These are phyloP conservation scores for Spirogloea muscicola DNA, from an alignment of 139 green algal genomes.

Conservation along the genomic window DNA sequence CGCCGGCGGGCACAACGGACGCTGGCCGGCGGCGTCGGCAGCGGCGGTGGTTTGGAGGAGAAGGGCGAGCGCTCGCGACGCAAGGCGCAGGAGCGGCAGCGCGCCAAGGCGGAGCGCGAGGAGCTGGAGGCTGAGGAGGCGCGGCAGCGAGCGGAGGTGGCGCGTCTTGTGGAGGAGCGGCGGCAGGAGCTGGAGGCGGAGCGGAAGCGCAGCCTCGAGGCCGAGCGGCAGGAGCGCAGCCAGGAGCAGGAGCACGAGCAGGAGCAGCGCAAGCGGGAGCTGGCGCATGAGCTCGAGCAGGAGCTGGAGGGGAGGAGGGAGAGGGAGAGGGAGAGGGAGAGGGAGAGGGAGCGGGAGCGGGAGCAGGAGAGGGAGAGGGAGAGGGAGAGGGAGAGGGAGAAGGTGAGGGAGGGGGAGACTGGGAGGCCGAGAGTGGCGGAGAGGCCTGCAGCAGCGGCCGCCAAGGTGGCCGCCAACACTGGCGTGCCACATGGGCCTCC, in stretches of 20 bases:
- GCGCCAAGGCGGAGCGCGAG: slow-evolving; percentile 19
- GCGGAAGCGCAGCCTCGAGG: not conserved
- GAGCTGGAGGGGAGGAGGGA: not conserved
- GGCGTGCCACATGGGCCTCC: too few relatives aligned
- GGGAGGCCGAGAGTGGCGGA: not conserved
- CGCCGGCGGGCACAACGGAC: too few relatives aligned
- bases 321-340: not conserved
- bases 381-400: not conserved
- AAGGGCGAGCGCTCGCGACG: slow-evolving; percentile 3
- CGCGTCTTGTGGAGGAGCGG: slow-evolving; percentile 38
- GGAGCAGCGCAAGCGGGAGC: not conserved
- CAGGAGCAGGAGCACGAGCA: not conserved
- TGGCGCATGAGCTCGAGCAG: not conserved
- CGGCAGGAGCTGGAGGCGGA: slow-evolving; percentile 17
- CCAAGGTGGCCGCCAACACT: too few relatives aligned
- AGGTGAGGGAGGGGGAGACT: slow-evolving; percentile 2
- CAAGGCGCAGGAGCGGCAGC: slow-evolving; percentile 24
- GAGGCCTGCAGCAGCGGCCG: too few relatives aligned
- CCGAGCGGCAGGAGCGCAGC: not conserved
- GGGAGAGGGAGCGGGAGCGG: not conserved
- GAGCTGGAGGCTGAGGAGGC: slow-evolving; percentile 30
- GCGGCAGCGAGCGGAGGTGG: slow-evolving; percentile 36
- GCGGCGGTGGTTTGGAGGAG: too few relatives aligned
- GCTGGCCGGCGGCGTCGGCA: too few relatives aligned
- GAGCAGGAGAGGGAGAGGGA: slow-evolving; percentile 5